phyloP scores from a whole-genome alignment of 768 basidiomycete genomes.

The Mycena alexandri region DNA sequence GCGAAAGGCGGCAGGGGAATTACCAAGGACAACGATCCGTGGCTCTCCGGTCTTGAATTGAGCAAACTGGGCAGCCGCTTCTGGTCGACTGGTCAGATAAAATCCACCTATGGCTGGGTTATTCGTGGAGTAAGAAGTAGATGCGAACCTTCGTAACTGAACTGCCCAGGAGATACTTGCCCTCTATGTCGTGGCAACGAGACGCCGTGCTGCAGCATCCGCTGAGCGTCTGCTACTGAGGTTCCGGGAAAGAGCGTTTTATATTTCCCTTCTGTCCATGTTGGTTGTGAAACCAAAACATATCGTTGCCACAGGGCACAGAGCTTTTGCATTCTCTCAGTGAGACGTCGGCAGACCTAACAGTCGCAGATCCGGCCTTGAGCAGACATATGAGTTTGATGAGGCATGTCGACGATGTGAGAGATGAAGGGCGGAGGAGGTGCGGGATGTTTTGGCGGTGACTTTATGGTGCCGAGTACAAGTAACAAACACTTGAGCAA shows the following conservation, averaged over 20 bases:
- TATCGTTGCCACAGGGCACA: background rate
- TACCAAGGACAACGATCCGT: background rate
- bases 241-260: background rate
- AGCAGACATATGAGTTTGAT: too few relatives aligned
- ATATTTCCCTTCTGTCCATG: background rate
- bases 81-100: background rate
- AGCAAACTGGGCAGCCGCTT: background rate
- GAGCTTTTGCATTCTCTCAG: too few relatives aligned
- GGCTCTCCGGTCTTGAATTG: background rate
- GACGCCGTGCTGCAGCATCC: background rate
- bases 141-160: background rate
- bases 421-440: too few relatives aligned
- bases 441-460: too few relatives aligned
- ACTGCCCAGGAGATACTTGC: background rate
- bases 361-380: too few relatives aligned
- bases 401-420: too few relatives aligned
- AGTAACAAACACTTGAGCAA: too few relatives aligned
- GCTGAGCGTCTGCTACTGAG: background rate
- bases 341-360: too few relatives aligned
- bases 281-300: background rate
- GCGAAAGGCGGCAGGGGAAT: too few relatives aligned
- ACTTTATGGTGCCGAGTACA: too few relatives aligned
- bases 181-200: background rate
- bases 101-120: background rate
- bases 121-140: too few relatives aligned